Evolutionary conservation across 192 early-diverging fungal species (phyloP).

Genomic region (Coemansia sp.): DNA sequence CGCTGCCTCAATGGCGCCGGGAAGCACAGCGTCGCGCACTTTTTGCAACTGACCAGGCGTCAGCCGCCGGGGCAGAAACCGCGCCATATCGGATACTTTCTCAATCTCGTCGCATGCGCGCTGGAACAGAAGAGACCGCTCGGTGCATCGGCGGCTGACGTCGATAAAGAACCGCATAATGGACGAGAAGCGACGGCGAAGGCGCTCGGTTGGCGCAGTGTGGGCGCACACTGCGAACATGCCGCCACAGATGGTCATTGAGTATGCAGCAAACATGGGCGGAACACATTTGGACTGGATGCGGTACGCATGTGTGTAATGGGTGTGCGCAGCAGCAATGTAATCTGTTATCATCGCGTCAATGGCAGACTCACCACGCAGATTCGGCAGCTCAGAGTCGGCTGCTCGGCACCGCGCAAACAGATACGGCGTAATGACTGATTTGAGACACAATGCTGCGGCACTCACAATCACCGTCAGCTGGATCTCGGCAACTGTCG

Average conservation of each 20-base stretch:
- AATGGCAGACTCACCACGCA: constrained; percentile 4
- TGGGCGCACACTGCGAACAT: constrained; percentile 42
- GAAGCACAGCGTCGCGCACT: constrained; percentile 29
- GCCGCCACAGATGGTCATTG: constrained; percentile 40
- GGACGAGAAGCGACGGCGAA: constrained; percentile 11
- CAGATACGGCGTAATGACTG: constrained; percentile 39
- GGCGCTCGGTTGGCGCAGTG: constrained; percentile 22
- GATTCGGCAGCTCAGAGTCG: constrained; percentile 7
- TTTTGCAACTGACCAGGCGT: constrained; percentile 11
- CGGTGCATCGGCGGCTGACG: background rate
- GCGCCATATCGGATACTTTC: constrained; percentile 37
- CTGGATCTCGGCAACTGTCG: constrained; percentile 23
- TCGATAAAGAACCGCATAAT: background rate
- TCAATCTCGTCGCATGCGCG: constrained; percentile 25
- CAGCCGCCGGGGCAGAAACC: constrained; percentile 31
- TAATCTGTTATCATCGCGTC: constrained; percentile 31
- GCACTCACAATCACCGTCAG: constrained; percentile 36
- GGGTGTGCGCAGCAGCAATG: constrained; percentile 14
- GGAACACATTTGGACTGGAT: constrained; percentile 20
- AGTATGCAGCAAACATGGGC: constrained; percentile 44
- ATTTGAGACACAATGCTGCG: constrained; percentile 35
- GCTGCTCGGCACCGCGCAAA: constrained; percentile 20
- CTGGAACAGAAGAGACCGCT: constrained; percentile 28
- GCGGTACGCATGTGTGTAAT: constrained; percentile 22
- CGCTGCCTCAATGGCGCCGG: constrained; percentile 29